Base-by-base conservation (phyloP, 495 filamentous ascomycete genomes). In the Jackrogersella multiformis region DNA sequence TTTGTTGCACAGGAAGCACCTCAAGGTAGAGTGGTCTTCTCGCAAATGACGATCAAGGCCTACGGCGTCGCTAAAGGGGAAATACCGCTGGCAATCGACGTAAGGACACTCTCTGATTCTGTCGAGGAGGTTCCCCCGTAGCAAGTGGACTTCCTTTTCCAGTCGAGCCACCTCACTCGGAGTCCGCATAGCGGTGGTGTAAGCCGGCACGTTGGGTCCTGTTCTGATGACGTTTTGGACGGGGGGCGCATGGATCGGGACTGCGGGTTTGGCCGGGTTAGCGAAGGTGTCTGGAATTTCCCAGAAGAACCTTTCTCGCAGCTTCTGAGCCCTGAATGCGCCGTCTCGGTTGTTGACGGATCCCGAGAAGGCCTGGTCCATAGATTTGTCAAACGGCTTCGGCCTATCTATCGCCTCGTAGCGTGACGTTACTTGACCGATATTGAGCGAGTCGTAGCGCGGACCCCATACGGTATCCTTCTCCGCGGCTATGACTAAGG, bases 101-200 rank as follows among this genome's bases (percentile, higher is more conserved):
- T 77, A 79, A 0, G 77, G 78, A 18, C 79, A 81, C 56, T 74
- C 60, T 49, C 66, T 60, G 4, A 55, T 66, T 24, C 77, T 73
- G 54, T 71, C 69, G 1, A 82, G 69, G 1, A 74, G 45, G 6
- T 79, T 59, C 53, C 66, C 71, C 24, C 77, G 77, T 44, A 80
- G 65, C 32, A 61, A 54, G 20, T 72, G 69, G 16, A 76, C 69
- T 53, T 76, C 71, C 7, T 41, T 53, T 30, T 81, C 75, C 7
- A 80, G 70, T 13, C 71, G 65, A 5, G 72, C 73, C 1, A 69
- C 30, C 65, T 82, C 80, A 9, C 71, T 73, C 2, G 80, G 78
- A 16, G 79, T 82, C 57, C 78, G 51, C 48, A 82, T 75, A 5
- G 72, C 72, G 18, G 74, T 66, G 24, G 77, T 74, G 15, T 77